Conservation (phyloP, 2,329 filamentous ascomycete species). For the Pseudodiploospora longispora region DNA sequence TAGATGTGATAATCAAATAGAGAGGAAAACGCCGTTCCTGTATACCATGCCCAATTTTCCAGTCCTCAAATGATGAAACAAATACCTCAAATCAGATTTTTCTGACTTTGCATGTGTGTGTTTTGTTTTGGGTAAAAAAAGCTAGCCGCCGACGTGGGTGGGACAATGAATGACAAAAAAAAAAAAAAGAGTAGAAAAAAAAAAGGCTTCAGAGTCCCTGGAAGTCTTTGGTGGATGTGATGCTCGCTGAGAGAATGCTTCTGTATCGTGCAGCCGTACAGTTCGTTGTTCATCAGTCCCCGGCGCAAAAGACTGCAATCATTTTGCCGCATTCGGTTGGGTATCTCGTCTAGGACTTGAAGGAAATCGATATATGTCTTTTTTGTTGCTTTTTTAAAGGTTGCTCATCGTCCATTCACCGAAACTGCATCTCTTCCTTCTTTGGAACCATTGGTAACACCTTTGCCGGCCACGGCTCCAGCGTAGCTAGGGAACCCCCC, state of each 20-base stretch:
- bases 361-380: conserved; percentile 1
- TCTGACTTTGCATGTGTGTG: not conserved
- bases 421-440: conserved; percentile 20
- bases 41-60: conserved; percentile 6
- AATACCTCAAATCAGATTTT: conserved; percentile 3
- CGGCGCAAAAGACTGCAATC: conserved; percentile 4
- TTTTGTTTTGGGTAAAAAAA: conserved; percentile 7
- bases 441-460: conserved; percentile 19
- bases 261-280: not conserved
- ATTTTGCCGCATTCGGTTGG: conserved; percentile 3
- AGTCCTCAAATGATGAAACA: conserved; percentile 3
- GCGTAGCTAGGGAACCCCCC: conserved; percentile 35
- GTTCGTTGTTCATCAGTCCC: conserved; percentile 8
- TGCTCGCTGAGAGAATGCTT: not conserved
- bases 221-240: not conserved
- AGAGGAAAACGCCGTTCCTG: too few relatives aligned
- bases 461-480: conserved; percentile 23
- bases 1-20: too few relatives aligned
- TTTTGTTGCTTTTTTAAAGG: not conserved
- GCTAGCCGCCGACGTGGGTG: conserved; percentile 3
- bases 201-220: conserved; percentile 2
- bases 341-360: conserved; percentile 1
- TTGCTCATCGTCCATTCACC: conserved; percentile 23
- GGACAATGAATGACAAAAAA: conserved; percentile 4
- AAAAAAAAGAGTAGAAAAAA: conserved; percentile 3